Base-by-base conservation (phyloP, 371 early-diverging fungal genomes). In the Phascolomyces articulosus region DNA sequence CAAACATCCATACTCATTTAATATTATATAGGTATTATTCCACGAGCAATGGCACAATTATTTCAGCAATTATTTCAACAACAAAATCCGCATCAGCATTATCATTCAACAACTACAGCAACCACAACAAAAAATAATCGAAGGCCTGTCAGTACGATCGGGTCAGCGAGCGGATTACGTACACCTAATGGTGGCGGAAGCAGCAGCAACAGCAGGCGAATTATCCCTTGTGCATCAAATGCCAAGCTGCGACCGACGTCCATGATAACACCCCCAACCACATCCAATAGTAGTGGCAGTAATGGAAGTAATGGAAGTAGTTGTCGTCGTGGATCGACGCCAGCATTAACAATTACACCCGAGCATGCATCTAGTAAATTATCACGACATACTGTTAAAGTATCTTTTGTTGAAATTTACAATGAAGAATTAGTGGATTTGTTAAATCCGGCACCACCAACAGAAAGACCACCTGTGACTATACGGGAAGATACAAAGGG, bases 401-500 rank as follows among this genome's bases (percentile, higher is more conserved):
- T 86, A 6, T 85, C 90, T 40, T 97, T 92, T 78, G 75, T 97
- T 8, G 99, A 99, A 73, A 87, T 99, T 26, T 99, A 99, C 82
- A 99, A 99, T 73, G 99, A 99, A 75, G 95, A 95, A 53, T 77
- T 97, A 18, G 89, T 91, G n/a, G 96, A 97, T 80, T 82, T 97
- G 47, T 75, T 96, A 31, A 80, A 83, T 53, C 79, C 78, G 40
- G 84, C 82, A 44, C 87, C 86, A 24, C 73, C 80, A 28, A 26
- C 60, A 21, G 80, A 80, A 44, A 74, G 90, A 23, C 83, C 89
- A 18, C 87, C 90, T 18, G 83, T 95, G 10, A 87, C 91, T 2
- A 94, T 96, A 54, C 79, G 99, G 48, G 95, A 99, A 77, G 98
- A 99, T 78, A 72, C 89, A 4, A 87, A 90, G 64, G 98, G 98